Evolutionary conservation across 1,284 basidiomycete species (phyloP).

Genomic region (Leccinum huronense): DNA sequence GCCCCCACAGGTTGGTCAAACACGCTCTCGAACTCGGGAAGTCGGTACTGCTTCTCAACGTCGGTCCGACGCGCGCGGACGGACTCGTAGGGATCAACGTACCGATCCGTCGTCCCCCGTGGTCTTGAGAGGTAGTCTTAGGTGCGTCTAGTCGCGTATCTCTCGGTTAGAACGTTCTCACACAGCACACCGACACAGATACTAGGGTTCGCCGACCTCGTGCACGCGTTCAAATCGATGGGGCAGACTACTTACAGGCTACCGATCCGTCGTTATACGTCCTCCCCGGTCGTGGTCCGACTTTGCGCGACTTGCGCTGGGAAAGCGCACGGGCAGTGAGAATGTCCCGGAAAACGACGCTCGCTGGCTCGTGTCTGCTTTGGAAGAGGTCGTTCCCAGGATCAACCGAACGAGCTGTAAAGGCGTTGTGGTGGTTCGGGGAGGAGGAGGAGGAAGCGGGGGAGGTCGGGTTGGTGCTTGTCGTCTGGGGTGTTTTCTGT

Average conservation of each 20-base stretch:
- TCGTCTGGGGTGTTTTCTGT: not conserved
- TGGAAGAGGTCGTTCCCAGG: slow-evolving; percentile 42
- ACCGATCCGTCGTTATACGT: slow-evolving; percentile 36
- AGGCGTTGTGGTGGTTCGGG: slow-evolving; percentile 63
- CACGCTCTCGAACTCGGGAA: slow-evolving; percentile 74
- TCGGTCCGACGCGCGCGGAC: slow-evolving; percentile 86
- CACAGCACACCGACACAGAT: slow-evolving; percentile 44
- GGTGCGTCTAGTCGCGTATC: slow-evolving; percentile 41
- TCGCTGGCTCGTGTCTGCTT: slow-evolving; percentile 38
- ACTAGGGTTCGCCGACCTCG: slow-evolving; percentile 80
- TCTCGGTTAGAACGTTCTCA: not conserved
- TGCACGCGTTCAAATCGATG: slow-evolving; percentile 72
- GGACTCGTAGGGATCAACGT: slow-evolving; percentile 59
- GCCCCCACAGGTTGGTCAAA: slow-evolving; percentile 63
- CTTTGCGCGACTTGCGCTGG: slow-evolving; percentile 41
- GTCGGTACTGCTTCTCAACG: slow-evolving; percentile 77
- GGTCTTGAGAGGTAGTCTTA: slow-evolving; percentile 83
- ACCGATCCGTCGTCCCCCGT: no score
- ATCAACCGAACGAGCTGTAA: slow-evolving; percentile 39
- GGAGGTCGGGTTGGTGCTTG: slow-evolving; percentile 65
- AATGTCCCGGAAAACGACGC: slow-evolving; percentile 27
- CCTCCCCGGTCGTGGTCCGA: slow-evolving; percentile 43
- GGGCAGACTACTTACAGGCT: slow-evolving; percentile 60
- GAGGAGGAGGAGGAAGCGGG: slow-evolving; percentile 69
- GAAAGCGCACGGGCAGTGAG: slow-evolving; percentile 15